Conservation (phyloP, 371 early-diverging fungal genomes). For the Quaeritorhiza haematococci region DNA sequence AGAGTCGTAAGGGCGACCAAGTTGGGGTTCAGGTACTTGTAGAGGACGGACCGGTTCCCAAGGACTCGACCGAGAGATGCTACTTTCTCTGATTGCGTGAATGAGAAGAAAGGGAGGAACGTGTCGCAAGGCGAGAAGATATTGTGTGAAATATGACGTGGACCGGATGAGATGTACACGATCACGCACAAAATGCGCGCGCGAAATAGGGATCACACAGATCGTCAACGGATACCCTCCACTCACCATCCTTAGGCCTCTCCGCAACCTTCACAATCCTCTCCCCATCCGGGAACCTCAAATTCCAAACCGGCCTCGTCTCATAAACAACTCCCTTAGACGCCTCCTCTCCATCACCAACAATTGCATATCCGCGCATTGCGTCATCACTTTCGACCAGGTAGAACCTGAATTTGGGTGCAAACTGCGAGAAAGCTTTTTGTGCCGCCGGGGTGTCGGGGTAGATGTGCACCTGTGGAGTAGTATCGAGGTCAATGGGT, state of each 20-base stretch:
- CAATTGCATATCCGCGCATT: slow-evolving; percentile 17
- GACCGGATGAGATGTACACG: neutral
- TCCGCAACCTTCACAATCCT: slow-evolving; percentile 44
- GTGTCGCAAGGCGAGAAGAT: neutral
- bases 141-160: neutral
- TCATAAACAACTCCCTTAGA: slow-evolving; percentile 42
- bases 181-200: slow-evolving; percentile 4
- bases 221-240: neutral
- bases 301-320: slow-evolving; percentile 48
- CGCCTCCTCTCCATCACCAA: too few species aligned
- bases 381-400: slow-evolving; percentile 31
- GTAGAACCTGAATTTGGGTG: slow-evolving; percentile 54
- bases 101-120: neutral
- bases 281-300: slow-evolving; percentile 58
- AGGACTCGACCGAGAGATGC: slow-evolving; percentile 88
- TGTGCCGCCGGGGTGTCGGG: slow-evolving; percentile 51
- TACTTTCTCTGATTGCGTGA: slow-evolving; percentile 45
- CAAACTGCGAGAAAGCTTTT: slow-evolving; percentile 42
- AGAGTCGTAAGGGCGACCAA: slow-evolving; percentile 63
- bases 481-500: too few species aligned
- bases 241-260: slow-evolving; percentile 25
- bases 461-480: slow-evolving; percentile 47
- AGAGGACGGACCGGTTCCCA: slow-evolving; percentile 88
- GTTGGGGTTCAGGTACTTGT: slow-evolving; percentile 95
- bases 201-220: neutral